Evolutionary conservation across 2,329 filamentous ascomycete genomes (phyloP).

Genomic region (Fusarium coicis): DNA sequence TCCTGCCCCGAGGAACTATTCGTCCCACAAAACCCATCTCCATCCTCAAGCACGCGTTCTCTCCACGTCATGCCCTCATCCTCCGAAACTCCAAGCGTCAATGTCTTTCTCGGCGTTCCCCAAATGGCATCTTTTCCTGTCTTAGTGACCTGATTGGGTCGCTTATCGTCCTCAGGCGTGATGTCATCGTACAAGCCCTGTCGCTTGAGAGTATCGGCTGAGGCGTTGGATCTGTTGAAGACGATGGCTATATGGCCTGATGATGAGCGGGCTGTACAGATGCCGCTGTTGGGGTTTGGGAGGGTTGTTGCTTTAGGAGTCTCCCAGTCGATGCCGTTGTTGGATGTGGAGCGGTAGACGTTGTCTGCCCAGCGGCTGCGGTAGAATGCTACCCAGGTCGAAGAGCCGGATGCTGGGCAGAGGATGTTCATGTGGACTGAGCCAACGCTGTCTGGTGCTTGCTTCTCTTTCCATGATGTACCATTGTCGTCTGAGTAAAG

Average conservation of each 20-base stretch:
- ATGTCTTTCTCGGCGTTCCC: slow-evolving; percentile 53
- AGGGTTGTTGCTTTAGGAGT: slow-evolving; percentile 48
- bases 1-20: slow-evolving; percentile 55
- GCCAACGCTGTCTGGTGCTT: slow-evolving; percentile 51
- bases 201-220: slow-evolving; percentile 47
- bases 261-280: slow-evolving; percentile 50
- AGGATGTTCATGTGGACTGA: slow-evolving; percentile 58
- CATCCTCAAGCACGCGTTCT: slow-evolving; percentile 54
- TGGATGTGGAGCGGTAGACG: slow-evolving; percentile 54
- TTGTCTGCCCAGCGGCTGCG: slow-evolving; percentile 58
- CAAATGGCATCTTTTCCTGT: slow-evolving; percentile 55
- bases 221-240: slow-evolving; percentile 54
- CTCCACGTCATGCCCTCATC: slow-evolving; percentile 53
- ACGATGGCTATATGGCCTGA: slow-evolving; percentile 52
- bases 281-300: slow-evolving; percentile 58
- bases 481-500: slow-evolving; percentile 52
- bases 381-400: slow-evolving; percentile 51
- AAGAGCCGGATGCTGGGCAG: slow-evolving; percentile 35
- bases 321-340: slow-evolving; percentile 53
- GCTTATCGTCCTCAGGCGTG: slow-evolving; percentile 52
- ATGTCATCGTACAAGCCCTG: slow-evolving; percentile 59
- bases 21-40: slow-evolving; percentile 58
- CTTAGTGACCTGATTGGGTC: slow-evolving; percentile 51
- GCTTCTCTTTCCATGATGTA: slow-evolving; percentile 52
- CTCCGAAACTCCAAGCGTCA: slow-evolving; percentile 50